These are phyloP conservation scores for Letharia columbiana DNA, from an alignment of 495 filamentous ascomycete genomes.

Conservation along the genomic window DNA sequence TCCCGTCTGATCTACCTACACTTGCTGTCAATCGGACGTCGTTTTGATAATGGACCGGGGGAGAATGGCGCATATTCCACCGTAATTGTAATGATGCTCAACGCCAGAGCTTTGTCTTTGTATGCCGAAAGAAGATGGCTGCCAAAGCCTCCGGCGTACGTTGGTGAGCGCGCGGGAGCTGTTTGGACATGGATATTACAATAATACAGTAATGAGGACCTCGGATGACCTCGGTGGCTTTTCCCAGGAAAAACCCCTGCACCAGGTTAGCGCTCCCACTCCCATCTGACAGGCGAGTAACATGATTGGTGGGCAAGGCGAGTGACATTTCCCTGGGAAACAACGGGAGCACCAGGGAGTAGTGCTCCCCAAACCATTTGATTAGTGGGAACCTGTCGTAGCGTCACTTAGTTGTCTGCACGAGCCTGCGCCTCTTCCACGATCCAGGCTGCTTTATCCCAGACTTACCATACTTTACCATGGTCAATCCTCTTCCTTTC, in stretches of 20 bases:
- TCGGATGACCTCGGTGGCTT: background rate
- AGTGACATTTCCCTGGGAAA: background rate
- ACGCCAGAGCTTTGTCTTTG: too few species aligned
- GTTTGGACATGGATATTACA: too few species aligned
- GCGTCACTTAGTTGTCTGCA: background rate
- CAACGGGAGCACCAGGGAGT: too few species aligned
- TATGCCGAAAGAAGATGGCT: background rate
- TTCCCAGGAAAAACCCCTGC: background rate
- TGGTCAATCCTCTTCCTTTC: background rate
- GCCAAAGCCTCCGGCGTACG: background rate
- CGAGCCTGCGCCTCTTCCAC: background rate
- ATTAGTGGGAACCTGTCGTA: background rate
- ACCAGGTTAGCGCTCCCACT: background rate
- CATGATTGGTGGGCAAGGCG: background rate
- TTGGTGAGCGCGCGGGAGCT: too few species aligned
- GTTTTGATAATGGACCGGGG: background rate
- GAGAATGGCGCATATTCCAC: background rate
- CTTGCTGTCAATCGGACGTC: background rate
- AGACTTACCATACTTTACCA: background rate
- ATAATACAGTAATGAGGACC: background rate
- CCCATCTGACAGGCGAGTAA: background rate
- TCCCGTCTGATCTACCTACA: slow-evolving; percentile 5
- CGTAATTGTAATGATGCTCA: too few species aligned
- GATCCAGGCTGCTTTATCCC: slow-evolving; percentile 1
- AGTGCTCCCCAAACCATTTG: background rate